A percentile compares a stretch with the other conserved stretches of the same genome.
Evolutionary conservation across 2,329 filamentous ascomycete genomes (phyloP).

Genomic region (Colletotrichum orbiculare): DNA sequence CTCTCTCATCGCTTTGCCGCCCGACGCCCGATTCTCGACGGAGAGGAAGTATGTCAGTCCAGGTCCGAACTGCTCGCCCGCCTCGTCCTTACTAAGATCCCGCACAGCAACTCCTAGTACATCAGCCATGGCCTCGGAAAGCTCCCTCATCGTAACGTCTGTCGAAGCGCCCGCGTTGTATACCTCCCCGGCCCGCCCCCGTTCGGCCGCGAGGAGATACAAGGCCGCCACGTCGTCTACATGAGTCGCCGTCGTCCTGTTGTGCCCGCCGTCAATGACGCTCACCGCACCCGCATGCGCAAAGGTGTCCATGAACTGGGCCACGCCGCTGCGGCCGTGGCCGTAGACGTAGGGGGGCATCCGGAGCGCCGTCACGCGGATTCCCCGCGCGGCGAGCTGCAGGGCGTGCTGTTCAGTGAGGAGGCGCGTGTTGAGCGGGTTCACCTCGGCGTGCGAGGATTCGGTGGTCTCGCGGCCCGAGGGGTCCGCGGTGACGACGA

Average conservation of each 20-base stretch:
- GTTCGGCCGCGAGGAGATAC: conserved; percentile 51
- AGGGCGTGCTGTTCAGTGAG: conserved; percentile 46
- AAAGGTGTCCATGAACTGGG: conserved; percentile 46
- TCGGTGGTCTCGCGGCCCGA: conserved; percentile 44
- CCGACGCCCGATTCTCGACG: conserved; percentile 47
- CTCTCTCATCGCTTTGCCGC: conserved; percentile 49
- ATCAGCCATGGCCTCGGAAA: conserved; percentile 41
- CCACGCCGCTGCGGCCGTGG: conserved; percentile 50
- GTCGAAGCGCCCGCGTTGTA: conserved; percentile 49
- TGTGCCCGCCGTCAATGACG: conserved; percentile 45
- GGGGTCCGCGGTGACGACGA: conserved; percentile 40
- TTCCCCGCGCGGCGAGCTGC: conserved; percentile 41
- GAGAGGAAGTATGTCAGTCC: conserved; percentile 49
- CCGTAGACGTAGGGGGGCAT: conserved; percentile 58
- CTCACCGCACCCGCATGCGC: conserved; percentile 43
- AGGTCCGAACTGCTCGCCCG: conserved; percentile 39
- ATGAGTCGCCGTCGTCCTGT: conserved; percentile 48
- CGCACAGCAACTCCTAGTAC: conserved; percentile 40
- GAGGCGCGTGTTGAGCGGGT: conserved; percentile 42
- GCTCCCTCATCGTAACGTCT: conserved; percentile 44
- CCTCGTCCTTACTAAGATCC: conserved; percentile 42
- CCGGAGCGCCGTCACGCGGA: conserved; percentile 50
- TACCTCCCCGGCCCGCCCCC: conserved; percentile 44
- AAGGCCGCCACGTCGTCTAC: conserved; percentile 56
- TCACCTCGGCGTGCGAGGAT: conserved; percentile 37